Evolutionary conservation across 2,329 filamentous ascomycete species (phyloP), one percentile per base, ranked within the genome.

Genomic region (Trichoderma sp.): DNA sequence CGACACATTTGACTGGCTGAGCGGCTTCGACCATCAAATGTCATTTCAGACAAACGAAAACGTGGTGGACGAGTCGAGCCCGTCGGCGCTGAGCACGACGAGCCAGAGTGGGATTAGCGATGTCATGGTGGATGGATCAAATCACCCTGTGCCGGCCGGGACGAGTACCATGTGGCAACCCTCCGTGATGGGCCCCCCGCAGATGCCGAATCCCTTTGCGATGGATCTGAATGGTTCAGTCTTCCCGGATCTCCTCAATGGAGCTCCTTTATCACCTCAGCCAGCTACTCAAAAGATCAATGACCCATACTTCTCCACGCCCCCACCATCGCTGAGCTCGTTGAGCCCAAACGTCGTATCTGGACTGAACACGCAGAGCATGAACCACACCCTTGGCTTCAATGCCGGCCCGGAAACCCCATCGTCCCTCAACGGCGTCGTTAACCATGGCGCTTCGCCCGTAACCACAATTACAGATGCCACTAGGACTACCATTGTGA

Each of bases 91-190:
- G 79, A 98, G 95, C 82, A 97, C 93, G 55, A 93, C 92, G 70
- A 98, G 94, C 80, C 94, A 96, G 77, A 95, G 92, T 78, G 92
- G 91, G 62, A 92, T 94, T 79, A 96, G 93, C 80, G 96, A 98
- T 78, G 89, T 94, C 70, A 94, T 97, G 91, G 85, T 96, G 69
- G 94, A 97, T 79, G 93, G 92, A 70, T 88, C 88, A 47, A 91
- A 90, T 78, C 89, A 90, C 73, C 84, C 86, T 52, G 83, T 86
- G 47, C 81, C 85, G 69, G 83, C 81, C 71, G 82, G 80, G 65
- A 83, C 85, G 61, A 83, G 84, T 73, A 86, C 87, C 62, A 88
- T 92, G 83, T 93, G 91, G 89, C 88, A 91, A 75, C 85, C 87
- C 62, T 85, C 88, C 49, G 83, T 93, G 75, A 90, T 92, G 80